Percentiles rank a stretch among this genome's conserved stretches.
These are phyloP conservation scores for Hyaloscypha hepaticicola DNA, from an alignment of 495 filamentous ascomycete species.

Conservation along the genomic window DNA sequence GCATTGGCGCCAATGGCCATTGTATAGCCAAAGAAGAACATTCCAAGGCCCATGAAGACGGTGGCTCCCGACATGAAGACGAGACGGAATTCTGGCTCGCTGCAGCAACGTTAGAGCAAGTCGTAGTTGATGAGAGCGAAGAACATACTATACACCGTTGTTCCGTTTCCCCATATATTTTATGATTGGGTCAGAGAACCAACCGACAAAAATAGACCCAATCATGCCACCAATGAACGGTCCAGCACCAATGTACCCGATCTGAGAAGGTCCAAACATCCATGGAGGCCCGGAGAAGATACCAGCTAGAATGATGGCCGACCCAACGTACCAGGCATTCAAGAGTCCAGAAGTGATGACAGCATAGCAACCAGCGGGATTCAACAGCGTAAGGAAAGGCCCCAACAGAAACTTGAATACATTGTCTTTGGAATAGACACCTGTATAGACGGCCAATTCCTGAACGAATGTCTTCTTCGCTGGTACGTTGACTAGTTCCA, in stretches of 20 bases:
- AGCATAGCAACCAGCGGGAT: slow-evolving; percentile 2
- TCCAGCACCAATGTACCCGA: not conserved
- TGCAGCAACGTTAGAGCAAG: not conserved
- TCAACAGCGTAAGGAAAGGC: slow-evolving; percentile 3
- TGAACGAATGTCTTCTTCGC: slow-evolving; percentile 38
- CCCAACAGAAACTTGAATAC: slow-evolving; percentile 5
- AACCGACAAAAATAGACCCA: not conserved
- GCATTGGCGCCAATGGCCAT: slow-evolving; percentile 2
- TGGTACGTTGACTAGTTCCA: not conserved
- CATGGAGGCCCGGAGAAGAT: slow-evolving; percentile 1
- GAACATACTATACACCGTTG: slow-evolving; percentile 2
- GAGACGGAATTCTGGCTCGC: slow-evolving; percentile 16
- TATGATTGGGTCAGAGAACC: not conserved
- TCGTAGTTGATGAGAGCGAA: not conserved
- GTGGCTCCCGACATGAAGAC: not conserved
- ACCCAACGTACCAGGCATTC: slow-evolving; percentile 1
- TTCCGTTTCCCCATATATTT: not conserved
- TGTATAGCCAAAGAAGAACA: slow-evolving; percentile 10
- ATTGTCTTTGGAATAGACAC: slow-evolving; percentile 22
- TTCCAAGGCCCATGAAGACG: not conserved
- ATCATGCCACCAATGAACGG: slow-evolving; percentile 2
- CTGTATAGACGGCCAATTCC: slow-evolving; percentile 38
- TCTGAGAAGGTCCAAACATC: not conserved
- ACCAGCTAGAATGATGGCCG: not conserved
- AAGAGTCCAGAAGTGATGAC: slow-evolving; percentile 6